A percentile compares a stretch with the other conserved stretches of the same genome.
Evolutionary conservation across 441 rosid species (phyloP).

Genomic region (Codiaeum variegatum): DNA sequence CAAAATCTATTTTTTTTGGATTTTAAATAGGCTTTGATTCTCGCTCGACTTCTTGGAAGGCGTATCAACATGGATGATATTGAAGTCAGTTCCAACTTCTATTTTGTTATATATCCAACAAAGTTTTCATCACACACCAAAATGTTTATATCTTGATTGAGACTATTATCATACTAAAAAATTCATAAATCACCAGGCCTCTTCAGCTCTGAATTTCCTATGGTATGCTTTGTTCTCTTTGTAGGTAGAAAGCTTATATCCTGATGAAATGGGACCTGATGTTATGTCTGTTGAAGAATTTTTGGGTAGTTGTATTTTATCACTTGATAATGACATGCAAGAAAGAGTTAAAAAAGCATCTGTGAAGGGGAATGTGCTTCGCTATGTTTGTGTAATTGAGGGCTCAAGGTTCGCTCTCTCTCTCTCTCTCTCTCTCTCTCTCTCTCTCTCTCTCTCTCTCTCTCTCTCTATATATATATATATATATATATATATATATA

Average conservation of each 20-base stretch:
- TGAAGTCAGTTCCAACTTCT: conserved; percentile 44
- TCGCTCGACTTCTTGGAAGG: conserved; percentile 83
- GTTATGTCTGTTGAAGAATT: conserved; percentile 71
- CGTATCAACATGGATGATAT: conserved; percentile 61
- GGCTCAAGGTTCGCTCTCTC: conserved; percentile 54
- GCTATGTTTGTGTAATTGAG: conserved; percentile 83
- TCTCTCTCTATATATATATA: too few species aligned
- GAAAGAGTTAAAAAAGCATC: conserved; percentile 77
- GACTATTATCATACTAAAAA: neutral
- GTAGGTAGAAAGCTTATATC: conserved; percentile 88
- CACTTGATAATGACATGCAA: conserved; percentile 58
- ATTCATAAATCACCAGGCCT: neutral
- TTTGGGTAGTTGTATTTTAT: conserved; percentile 45
- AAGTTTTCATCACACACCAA: neutral
- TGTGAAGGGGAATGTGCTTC: conserved; percentile 67
- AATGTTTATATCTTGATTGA: neutral
- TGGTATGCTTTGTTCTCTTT: conserved; percentile 23
- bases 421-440: too few species aligned
- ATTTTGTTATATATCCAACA: neutral
- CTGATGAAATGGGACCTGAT: conserved; percentile 69
- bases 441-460: too few species aligned
- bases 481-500: too few species aligned
- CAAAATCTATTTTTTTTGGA: conserved; percentile 14
- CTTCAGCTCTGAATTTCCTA: conserved; percentile 17
- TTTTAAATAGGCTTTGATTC: conserved; percentile 70